Conservation (phyloP, 163 green algal species). For the Coccomyxa subellipsoidea region DNA sequence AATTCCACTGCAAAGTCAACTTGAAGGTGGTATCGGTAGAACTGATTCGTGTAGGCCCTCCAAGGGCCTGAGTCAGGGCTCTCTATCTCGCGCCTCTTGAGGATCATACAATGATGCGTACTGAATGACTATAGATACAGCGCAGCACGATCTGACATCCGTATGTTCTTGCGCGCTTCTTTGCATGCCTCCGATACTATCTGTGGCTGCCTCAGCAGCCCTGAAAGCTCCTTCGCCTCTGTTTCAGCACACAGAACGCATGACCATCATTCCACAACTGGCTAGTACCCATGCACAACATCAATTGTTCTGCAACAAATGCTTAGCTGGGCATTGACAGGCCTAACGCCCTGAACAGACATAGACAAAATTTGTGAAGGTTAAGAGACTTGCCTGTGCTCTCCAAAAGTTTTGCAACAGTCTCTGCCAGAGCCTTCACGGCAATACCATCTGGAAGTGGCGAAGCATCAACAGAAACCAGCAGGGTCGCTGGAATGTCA, state of each 20-base stretch:
- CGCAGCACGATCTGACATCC: background rate
- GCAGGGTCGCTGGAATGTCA: background rate
- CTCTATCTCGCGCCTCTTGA: too few species aligned
- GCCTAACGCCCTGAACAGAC: background rate
- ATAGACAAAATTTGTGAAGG: background rate
- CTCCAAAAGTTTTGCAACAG: background rate
- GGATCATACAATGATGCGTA: too few species aligned
- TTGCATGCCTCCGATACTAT: background rate
- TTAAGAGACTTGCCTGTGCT: background rate
- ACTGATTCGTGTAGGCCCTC: too few species aligned
- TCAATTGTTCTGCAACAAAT: background rate
- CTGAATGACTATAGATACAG: background rate
- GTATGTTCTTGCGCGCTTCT: background rate
- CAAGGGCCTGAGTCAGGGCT: too few species aligned
- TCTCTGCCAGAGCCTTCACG: background rate
- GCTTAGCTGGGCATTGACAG: too few species aligned
- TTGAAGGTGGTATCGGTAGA: too few species aligned
- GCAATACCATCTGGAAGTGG: background rate
- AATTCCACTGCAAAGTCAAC: too few species aligned
- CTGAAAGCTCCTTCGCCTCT: background rate
- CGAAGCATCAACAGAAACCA: slow-evolving; percentile 3
- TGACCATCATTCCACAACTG: background rate
- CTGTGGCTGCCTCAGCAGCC: background rate
- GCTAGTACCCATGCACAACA: background rate
- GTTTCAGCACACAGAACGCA: background rate